These are phyloP conservation scores for Casuarina equisetifolia DNA, from an alignment of 306 rosid genomes.

Conservation along the genomic window DNA sequence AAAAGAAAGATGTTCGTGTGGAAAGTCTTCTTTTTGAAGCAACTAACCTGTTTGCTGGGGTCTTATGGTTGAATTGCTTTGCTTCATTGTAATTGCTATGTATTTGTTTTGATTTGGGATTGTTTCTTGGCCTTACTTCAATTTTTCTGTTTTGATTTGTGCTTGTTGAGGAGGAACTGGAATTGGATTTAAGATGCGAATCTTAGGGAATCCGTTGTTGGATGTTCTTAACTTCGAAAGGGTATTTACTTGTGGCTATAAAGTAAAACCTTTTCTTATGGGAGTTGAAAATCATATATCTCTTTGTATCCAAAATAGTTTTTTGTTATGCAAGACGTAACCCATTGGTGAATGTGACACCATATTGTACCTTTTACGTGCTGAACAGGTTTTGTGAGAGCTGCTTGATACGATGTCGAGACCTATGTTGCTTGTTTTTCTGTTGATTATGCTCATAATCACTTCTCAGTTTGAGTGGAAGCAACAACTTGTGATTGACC, in stretches of 20 bases:
- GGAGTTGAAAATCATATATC: neutral
- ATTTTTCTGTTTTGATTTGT: neutral
- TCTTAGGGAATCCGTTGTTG: neutral
- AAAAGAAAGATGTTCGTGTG: neutral
- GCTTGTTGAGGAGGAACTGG: neutral
- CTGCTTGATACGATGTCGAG: conserved; percentile 62
- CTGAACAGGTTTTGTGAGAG: conserved; percentile 49
- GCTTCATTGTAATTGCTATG: neutral
- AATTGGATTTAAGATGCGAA: neutral
- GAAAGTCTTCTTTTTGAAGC: neutral
- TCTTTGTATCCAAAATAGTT: neutral
- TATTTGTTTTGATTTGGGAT: neutral
- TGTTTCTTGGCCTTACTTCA: neutral
- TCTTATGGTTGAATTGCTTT: neutral
- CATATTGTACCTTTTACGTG: conserved; percentile 11
- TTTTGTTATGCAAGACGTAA: neutral
- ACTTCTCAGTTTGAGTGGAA: conserved; percentile 95
- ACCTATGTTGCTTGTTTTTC: conserved; percentile 77
- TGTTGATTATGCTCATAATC: conserved; percentile 73
- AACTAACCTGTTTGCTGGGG: neutral
- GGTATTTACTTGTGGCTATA: neutral
- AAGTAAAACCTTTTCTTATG: neutral
- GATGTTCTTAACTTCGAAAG: neutral
- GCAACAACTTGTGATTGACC: conserved; percentile 71
- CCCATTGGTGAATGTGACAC: neutral